Conservation (phyloP, 2,329 filamentous ascomycete genomes). For the Aschersonia sp. region DNA sequence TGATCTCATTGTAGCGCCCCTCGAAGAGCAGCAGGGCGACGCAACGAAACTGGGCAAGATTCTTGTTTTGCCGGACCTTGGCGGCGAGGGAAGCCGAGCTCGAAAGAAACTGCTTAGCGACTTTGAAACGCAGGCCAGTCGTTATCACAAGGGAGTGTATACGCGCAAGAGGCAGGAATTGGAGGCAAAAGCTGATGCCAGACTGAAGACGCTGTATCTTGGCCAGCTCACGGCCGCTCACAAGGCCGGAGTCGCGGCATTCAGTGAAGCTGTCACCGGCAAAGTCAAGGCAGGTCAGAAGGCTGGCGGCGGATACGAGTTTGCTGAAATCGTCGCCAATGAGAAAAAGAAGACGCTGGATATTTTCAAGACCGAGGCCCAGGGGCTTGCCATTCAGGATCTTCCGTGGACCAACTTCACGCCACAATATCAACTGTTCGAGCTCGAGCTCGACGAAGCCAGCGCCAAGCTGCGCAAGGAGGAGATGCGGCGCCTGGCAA, state of each 20-base stretch:
- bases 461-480: conserved; percentile 77
- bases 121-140: conserved; percentile 83
- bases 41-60: conserved; percentile 58
- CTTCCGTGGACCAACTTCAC: conserved; percentile 79
- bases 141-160: conserved; percentile 96
- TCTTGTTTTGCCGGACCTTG: conserved; percentile 60
- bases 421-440: conserved; percentile 64
- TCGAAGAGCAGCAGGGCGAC: conserved; percentile 76
- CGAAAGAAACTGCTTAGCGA: conserved; percentile 59
- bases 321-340: conserved; percentile 77
- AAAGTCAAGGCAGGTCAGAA: conserved; percentile 89
- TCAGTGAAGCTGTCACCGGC: conserved; percentile 73
- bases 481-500: conserved; percentile 87
- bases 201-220: conserved; percentile 75
- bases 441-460: conserved; percentile 83
- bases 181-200: conserved; percentile 71
- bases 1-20: conserved; percentile 63
- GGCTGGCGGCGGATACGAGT: conserved; percentile 81
- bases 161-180: conserved; percentile 72
- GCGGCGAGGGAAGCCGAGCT: conserved; percentile 55
- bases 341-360: conserved; percentile 67
- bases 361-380: conserved; percentile 62
- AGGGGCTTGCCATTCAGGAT: conserved; percentile 61
- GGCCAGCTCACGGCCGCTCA: conserved; percentile 82
- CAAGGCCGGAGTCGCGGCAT: conserved; percentile 71